Evolutionary conservation across 345 rosid genomes (phyloP), one percentile per base, ranked within the genome.

Genomic region (Toxicodendron radicans): DNA sequence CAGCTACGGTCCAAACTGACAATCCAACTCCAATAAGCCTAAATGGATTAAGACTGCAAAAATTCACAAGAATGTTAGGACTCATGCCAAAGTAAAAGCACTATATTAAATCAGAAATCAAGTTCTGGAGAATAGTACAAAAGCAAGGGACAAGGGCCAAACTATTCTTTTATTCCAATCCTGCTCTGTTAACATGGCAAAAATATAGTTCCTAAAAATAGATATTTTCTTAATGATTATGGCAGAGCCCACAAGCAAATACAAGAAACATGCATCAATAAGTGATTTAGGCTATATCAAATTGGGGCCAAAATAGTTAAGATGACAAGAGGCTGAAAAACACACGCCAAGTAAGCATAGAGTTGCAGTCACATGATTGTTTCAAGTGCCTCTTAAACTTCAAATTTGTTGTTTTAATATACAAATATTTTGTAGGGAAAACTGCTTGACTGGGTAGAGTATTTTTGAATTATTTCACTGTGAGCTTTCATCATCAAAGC

Each of bases 21-120:
- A 92, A 86, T 63, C 99, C 99, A 72, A 90, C 86, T 78, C 98
- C 99, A 49, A 95, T 92, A 71, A 95, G 98, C 83, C 97, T 87
- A 83, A 95, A 95, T 48, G 98, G 99, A 71, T 90, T 95, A 63
- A 81, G 68, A 27, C 99, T 95, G 97, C 85, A 87, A 78, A 32
- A 57, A 66, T 67, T 53, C 32, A 73, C 41, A 61, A 16, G 74
- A n/a, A 45, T 23, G 70, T 71, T 70, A 76, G 81, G 70, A 53
- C 49, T 72, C 41, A 49, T 24, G 16, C 73, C 13, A 54, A 56
- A 5, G 16, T 21, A 64, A 72, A 60, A 11, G 58, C 9, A 12
- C 12, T 21, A 21, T 17, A 33, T 33, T 13, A 9, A 62, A 62
- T 61, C 60, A 73, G 58, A 58, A 51, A 48, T 46, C 45, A 13